Evolutionary conservation across 257 asterid species (phyloP).

Genomic region (Knoxia roxburghii): DNA sequence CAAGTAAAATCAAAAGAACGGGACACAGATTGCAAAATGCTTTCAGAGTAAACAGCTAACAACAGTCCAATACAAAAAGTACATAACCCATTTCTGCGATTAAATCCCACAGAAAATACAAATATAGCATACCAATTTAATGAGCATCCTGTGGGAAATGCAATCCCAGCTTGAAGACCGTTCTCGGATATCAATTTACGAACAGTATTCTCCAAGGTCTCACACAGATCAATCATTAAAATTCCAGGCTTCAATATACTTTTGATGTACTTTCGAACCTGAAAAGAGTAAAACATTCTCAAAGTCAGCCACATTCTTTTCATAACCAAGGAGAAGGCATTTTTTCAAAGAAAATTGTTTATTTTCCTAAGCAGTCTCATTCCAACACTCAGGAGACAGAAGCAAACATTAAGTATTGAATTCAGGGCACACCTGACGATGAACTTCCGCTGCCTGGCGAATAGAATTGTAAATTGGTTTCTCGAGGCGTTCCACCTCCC

Average conservation of each 20-base stretch:
- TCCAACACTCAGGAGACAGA: background rate
- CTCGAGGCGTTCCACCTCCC: constrained; percentile 86
- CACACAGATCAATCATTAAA: constrained; percentile 93
- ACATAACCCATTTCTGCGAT: constrained; percentile 1
- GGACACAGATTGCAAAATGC: background rate
- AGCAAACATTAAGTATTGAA: background rate
- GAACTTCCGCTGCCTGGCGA: constrained; percentile 99
- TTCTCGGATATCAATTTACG: constrained; percentile 89
- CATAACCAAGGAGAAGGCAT: background rate
- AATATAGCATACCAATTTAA: constrained; percentile 58
- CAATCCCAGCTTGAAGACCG: constrained; percentile 99
- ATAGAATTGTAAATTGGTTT: constrained; percentile 81
- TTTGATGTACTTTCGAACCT: constrained; percentile 86
- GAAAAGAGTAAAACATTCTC: constrained; percentile 16
- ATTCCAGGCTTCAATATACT: constrained; percentile 87
- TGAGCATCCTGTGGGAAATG: constrained; percentile 98
- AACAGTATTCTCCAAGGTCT: constrained; percentile 89
- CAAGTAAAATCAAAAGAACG: background rate
- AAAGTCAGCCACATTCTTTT: background rate
- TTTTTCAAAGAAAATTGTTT: background rate
- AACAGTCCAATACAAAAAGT: background rate
- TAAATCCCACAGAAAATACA: background rate
- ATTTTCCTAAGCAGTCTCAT: background rate
- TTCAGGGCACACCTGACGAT: constrained; percentile 73
- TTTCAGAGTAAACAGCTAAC: background rate